These are phyloP conservation scores for Amylostereum chailletii DNA, from an alignment of 1,284 basidiomycete species.

Conservation along the genomic window DNA sequence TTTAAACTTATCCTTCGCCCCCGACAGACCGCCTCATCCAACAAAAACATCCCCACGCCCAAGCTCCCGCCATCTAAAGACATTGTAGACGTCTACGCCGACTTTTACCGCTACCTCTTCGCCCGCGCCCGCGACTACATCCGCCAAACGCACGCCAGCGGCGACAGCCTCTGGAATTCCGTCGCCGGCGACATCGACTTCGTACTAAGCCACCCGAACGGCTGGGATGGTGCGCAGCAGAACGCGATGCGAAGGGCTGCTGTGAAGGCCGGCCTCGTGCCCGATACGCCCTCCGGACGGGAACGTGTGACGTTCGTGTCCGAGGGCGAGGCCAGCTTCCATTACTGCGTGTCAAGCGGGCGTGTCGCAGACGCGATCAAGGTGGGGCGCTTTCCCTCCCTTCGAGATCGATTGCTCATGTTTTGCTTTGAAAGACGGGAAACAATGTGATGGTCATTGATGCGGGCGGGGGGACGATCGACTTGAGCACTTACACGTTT, in stretches of 20 bases:
- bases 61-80: slow-evolving; percentile 36
- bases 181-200: slow-evolving; percentile 16
- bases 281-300: slow-evolving; percentile 16
- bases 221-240: slow-evolving; percentile 28
- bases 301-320: slow-evolving; percentile 30
- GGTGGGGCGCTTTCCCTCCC: slow-evolving; percentile 7
- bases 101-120: slow-evolving; percentile 44
- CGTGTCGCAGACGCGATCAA: slow-evolving; percentile 20
- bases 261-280: slow-evolving; percentile 19
- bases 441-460: slow-evolving; percentile 11
- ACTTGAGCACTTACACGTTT: slow-evolving; percentile 10
- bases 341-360: slow-evolving; percentile 30
- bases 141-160: slow-evolving; percentile 3
- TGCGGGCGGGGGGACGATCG: slow-evolving; percentile 12
- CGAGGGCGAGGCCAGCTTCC: slow-evolving; percentile 36
- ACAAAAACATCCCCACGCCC: slow-evolving; percentile 16
- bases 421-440: not conserved
- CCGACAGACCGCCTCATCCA: slow-evolving; percentile 20
- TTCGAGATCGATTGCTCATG: not conserved
- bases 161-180: slow-evolving; percentile 3
- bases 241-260: slow-evolving; percentile 24
- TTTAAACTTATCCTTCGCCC: slow-evolving; percentile 51
- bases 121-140: slow-evolving; percentile 23
- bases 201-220: slow-evolving; percentile 28
- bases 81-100: slow-evolving; percentile 38